Evolutionary conservation across 805 yeast species (phyloP), one percentile per base, ranked within the genome.

Genomic region (Ogataea haglerorum): DNA sequence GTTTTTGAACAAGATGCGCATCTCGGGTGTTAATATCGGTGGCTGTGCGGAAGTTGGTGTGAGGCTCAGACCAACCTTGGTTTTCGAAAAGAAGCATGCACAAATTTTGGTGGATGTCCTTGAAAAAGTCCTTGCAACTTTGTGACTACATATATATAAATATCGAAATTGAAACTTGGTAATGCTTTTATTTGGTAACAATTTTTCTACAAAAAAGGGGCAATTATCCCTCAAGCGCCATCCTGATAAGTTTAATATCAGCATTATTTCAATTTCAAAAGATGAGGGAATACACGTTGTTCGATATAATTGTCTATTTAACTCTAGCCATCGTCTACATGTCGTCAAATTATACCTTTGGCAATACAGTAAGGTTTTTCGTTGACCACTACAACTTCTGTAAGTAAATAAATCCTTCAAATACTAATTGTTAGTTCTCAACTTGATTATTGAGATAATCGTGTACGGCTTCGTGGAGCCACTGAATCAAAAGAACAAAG

Each of bases 1-100:
- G 52, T 80, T 86, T 64, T 65, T 83, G 55, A 52, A 50, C 46
- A 78, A 73, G 48, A 70, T 82, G 75, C 81, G 78, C 67, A 57
- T 64, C 34, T 70, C 60, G 36, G 95, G 95, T 63, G 73, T 84
- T 47, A 85, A 86, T 64, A 75, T 84, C 58, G 95, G 95, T 53
- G 95, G 90, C 36, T 86, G 95, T 67, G 90, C 91, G 39, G 85
- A 76, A 40, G 74, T 70, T 47, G 76, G 90, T 43, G 83, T 86
- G 37, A 80, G 95, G 69, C 72, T 85, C 62, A 78, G 95, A 69
- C 95, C 95, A 46, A 74, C 86, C 32, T 68, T 85, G 54, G 78
- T 80, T 15, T 85, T 85, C 61, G 89, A 83, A 69, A 76, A 81
- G 67, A 80, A 80, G 65, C 95, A 85, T 57, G 91, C 85, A 41